These are phyloP conservation scores for Coemansia sp. DNA, from an alignment of 192 early-diverging fungal genomes.

Conservation along the genomic window DNA sequence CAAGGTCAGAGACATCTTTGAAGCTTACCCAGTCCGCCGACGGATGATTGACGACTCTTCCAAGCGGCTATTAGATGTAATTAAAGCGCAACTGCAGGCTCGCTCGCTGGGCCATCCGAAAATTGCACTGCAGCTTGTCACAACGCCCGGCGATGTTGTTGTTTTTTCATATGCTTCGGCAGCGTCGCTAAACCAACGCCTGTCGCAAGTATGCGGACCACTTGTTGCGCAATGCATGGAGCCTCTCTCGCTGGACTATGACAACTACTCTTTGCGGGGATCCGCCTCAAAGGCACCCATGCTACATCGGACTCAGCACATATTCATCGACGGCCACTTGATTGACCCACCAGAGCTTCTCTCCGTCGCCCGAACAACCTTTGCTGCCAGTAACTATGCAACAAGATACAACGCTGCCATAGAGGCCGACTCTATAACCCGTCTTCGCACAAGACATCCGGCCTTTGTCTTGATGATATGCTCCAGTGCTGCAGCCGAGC, in stretches of 20 bases:
- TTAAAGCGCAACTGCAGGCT: constrained; percentile 25
- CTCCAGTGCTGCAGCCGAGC: background rate
- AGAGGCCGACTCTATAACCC: background rate
- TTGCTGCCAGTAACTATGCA: constrained; percentile 22
- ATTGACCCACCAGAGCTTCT: constrained; percentile 17
- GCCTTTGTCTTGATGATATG: constrained; percentile 35
- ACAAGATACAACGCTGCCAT: background rate
- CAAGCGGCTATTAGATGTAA: constrained; percentile 7
- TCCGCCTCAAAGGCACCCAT: constrained; percentile 34
- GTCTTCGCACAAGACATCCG: constrained; percentile 14
- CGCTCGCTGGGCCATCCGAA: constrained; percentile 27
- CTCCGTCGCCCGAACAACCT: constrained; percentile 11
- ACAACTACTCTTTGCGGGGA: constrained; percentile 19
- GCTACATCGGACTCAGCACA: constrained; percentile 30
- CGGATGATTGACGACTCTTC: constrained; percentile 16
- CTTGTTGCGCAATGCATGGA: constrained; percentile 23
- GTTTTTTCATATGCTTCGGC: constrained; percentile 26
- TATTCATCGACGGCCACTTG: constrained; percentile 20
- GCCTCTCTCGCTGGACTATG: constrained; percentile 31
- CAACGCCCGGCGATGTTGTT: background rate
- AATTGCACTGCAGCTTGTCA: constrained; percentile 33
- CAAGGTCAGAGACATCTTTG: constrained; percentile 36
- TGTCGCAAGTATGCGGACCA: constrained; percentile 39
- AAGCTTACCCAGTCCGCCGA: constrained; percentile 26
- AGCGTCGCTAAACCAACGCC: constrained; percentile 35